These are phyloP conservation scores for Trifolium fragiferum DNA, from an alignment of 306 rosid genomes.

Conservation along the genomic window DNA sequence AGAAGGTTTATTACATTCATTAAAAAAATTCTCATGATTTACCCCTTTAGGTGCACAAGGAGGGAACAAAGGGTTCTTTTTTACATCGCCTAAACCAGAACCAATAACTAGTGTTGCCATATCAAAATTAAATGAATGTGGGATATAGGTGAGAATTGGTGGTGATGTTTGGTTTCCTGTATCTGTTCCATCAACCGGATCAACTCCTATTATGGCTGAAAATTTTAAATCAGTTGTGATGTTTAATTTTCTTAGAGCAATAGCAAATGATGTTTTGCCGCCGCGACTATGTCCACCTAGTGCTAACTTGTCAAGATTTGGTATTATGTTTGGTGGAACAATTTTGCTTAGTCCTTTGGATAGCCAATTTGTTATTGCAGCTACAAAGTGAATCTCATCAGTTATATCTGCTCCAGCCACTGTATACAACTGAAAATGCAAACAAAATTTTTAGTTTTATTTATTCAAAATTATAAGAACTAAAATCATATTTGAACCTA, in stretches of 20 bases:
- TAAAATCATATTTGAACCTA: too few relatives aligned
- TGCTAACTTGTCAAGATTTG: slow-evolving; percentile 64
- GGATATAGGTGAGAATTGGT: slow-evolving; percentile 72
- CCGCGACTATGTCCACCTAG: slow-evolving; percentile 87
- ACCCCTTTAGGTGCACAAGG: slow-evolving; percentile 87
- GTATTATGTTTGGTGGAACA: slow-evolving; percentile 59
- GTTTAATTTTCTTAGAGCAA: slow-evolving; percentile 58
- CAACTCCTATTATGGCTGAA: slow-evolving; percentile 80
- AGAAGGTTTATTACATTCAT: slow-evolving; percentile 66
- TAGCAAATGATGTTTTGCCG: slow-evolving; percentile 83
- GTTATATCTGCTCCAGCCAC: slow-evolving; percentile 71
- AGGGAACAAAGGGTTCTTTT: slow-evolving; percentile 63
- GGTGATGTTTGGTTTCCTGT: slow-evolving; percentile 84
- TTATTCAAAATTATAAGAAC: too few relatives aligned
- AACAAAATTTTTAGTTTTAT: background rate
- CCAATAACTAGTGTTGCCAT: slow-evolving; percentile 75
- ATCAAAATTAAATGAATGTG: slow-evolving; percentile 64
- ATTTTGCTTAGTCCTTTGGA: slow-evolving; percentile 54
- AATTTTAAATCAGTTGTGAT: slow-evolving; percentile 51
- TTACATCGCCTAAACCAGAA: slow-evolving; percentile 69
- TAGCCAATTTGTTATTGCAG: slow-evolving; percentile 74
- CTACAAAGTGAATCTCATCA: slow-evolving; percentile 64
- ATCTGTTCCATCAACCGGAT: slow-evolving; percentile 89
- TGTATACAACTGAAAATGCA: slow-evolving; percentile 59
- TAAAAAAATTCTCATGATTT: slow-evolving; percentile 74